A percentile compares a stretch with the other conserved stretches of the same genome.
These are phyloP conservation scores for Vicia faba DNA, from an alignment of 306 rosid genomes.

Conservation along the genomic window DNA sequence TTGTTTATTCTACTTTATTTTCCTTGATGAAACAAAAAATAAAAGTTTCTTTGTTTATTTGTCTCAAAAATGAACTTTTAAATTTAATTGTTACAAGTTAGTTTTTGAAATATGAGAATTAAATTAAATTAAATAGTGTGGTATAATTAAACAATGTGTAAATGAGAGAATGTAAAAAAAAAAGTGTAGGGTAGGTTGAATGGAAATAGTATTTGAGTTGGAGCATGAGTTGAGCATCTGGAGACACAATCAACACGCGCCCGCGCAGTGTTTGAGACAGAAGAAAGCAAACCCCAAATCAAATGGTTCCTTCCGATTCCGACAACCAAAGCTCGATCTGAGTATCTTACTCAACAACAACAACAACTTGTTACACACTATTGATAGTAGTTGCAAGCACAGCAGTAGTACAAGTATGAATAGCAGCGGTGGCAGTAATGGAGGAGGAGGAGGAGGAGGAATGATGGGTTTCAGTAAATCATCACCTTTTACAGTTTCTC, in stretches of 20 bases:
- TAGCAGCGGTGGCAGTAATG: constrained; percentile 32
- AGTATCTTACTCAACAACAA: neutral
- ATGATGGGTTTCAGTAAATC: constrained; percentile 41
- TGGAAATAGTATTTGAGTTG: neutral
- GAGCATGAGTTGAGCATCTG: neutral
- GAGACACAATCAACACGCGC: neutral
- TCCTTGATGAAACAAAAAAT: too few relatives aligned
- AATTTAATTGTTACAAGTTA: too few relatives aligned
- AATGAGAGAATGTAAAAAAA: too few relatives aligned
- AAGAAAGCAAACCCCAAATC: neutral
- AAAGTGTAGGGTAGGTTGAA: too few relatives aligned
- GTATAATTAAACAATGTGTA: too few relatives aligned
- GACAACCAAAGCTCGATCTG: neutral
- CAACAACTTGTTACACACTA: neutral
- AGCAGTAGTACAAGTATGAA: constrained; percentile 27
- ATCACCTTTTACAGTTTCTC: constrained; percentile 69
- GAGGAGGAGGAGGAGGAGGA: constrained; percentile 14
- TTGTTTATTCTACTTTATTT: too few relatives aligned
- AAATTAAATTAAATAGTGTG: too few relatives aligned
- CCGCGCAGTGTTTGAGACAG: neutral
- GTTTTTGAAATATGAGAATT: too few relatives aligned
- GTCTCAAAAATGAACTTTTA: too few relatives aligned
- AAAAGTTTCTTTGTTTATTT: too few relatives aligned
- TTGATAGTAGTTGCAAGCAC: neutral
- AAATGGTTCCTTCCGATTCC: constrained; percentile 1